phyloP scores from a whole-genome alignment of 73 alveolate species.

The Paramecium biaurelia region DNA sequence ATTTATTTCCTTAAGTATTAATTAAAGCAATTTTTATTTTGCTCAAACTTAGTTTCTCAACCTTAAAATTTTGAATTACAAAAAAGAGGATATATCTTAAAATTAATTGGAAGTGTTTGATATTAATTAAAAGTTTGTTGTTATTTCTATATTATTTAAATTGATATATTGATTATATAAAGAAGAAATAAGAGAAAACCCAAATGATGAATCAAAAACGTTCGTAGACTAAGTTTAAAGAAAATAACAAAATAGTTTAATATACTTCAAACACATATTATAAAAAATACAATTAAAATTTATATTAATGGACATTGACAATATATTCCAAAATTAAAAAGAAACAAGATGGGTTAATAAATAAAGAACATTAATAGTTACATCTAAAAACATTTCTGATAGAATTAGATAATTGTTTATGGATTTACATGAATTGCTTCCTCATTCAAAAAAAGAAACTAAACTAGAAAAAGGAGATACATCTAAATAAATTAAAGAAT shows the following conservation, averaged over 20 bases:
- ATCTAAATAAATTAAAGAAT: constrained; percentile 82
- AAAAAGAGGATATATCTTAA: too few species aligned
- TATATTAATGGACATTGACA: constrained; percentile 55
- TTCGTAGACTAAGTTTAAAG: too few species aligned
- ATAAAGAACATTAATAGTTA: constrained; percentile 89
- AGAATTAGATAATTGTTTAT: constrained; percentile 82
- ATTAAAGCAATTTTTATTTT: too few species aligned
- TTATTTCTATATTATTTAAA: too few species aligned
- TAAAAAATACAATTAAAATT: neutral
- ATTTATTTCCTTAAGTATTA: neutral
- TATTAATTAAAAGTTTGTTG: too few species aligned
- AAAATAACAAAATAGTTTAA: neutral
- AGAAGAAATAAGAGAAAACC: too few species aligned
- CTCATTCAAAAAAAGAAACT: constrained; percentile 96
- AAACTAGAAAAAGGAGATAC: constrained; percentile 92
- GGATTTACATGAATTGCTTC: constrained; percentile 89
- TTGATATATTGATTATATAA: too few species aligned
- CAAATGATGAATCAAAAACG: too few species aligned
- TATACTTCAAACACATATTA: neutral
- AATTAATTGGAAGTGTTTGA: too few species aligned
- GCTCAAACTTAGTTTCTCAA: neutral
- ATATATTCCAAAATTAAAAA: constrained; percentile 64
- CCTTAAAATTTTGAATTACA: too few species aligned
- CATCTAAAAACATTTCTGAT: constrained; percentile 90
- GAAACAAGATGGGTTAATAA: constrained; percentile 86